Conservation (phyloP, 257 asterid genomes). For the Rauvolfia tetraphylla region DNA sequence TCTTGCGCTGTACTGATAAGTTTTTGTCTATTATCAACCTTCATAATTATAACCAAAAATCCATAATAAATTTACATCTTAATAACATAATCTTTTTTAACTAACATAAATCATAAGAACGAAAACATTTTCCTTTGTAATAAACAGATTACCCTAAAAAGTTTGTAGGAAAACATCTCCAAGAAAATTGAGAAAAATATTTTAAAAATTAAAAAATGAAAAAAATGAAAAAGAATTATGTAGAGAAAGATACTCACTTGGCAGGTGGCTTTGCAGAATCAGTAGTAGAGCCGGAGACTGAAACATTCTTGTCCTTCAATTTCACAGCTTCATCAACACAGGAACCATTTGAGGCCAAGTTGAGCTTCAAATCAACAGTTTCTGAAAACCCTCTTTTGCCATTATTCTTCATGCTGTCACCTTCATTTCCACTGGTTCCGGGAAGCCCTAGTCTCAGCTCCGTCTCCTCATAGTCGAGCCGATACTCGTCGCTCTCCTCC, state of each 20-base stretch:
- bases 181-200: too few relatives aligned
- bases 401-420: neutral
- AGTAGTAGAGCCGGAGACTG: conserved; percentile 8
- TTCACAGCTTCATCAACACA: conserved; percentile 12
- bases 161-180: neutral
- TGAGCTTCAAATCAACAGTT: conserved; percentile 47
- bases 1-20: neutral
- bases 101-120: too few relatives aligned
- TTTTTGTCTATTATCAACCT: neutral
- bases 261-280: conserved; percentile 42
- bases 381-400: conserved; percentile 41
- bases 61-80: too few relatives aligned
- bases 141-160: too few relatives aligned
- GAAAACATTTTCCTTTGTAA: too few relatives aligned
- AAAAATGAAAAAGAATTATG: neutral
- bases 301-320: conserved; percentile 20
- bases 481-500: conserved; percentile 13
- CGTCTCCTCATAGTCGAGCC: conserved; percentile 41
- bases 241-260: conserved; percentile 29
- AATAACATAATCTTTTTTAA: neutral
- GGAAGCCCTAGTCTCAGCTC: conserved; percentile 51
- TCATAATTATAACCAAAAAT: neutral
- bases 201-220: neutral
- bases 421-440: conserved; percentile 23
- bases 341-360: conserved; percentile 24